Conservation (phyloP, 2,329 filamentous ascomycete species). For the Pseudogymnoascus sp. region DNA sequence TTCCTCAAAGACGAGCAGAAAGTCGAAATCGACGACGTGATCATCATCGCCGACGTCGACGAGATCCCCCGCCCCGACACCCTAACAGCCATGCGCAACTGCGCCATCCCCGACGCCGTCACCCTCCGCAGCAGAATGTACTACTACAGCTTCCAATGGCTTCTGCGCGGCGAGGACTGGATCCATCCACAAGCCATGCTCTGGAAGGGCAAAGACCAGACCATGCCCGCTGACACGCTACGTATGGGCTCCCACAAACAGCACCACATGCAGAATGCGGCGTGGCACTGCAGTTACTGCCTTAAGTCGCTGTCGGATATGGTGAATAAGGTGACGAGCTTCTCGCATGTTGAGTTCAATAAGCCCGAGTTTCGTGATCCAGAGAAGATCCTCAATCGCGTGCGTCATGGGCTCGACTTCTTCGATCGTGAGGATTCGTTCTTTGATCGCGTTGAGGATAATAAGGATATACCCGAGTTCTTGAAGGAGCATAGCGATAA, state of each 20-base stretch:
- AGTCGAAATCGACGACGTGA: conserved; percentile 33
- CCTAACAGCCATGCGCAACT: conserved; percentile 31
- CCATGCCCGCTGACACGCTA: conserved; percentile 35
- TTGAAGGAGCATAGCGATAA: conserved; percentile 25
- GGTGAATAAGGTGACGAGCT: conserved; percentile 35
- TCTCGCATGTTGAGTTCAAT: conserved; percentile 36
- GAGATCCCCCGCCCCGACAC: conserved; percentile 36
- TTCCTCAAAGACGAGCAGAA: conserved; percentile 29
- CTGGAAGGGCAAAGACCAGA: conserved; percentile 31
- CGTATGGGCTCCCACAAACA: conserved; percentile 27
- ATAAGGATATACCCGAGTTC: conserved; percentile 37
- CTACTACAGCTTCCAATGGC: conserved; percentile 36
- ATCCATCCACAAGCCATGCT: conserved; percentile 39
- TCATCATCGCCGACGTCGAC: conserved; percentile 41
- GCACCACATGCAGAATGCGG: conserved; percentile 30
- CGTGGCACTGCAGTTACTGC: conserved; percentile 42
- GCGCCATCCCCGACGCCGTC: conserved; percentile 28
- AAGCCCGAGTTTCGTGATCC: conserved; percentile 34
- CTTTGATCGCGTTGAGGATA: conserved; percentile 33
- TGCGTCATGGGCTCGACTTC: conserved; percentile 37
- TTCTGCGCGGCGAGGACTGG: conserved; percentile 32
- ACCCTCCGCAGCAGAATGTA: conserved; percentile 32
- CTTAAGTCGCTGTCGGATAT: conserved; percentile 37
- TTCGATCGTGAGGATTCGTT: conserved; percentile 32
- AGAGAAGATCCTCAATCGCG: conserved; percentile 34